Evolutionary conservation across 768 basidiomycete genomes (phyloP).

Genomic region (Phlegmacium glaucopus): DNA sequence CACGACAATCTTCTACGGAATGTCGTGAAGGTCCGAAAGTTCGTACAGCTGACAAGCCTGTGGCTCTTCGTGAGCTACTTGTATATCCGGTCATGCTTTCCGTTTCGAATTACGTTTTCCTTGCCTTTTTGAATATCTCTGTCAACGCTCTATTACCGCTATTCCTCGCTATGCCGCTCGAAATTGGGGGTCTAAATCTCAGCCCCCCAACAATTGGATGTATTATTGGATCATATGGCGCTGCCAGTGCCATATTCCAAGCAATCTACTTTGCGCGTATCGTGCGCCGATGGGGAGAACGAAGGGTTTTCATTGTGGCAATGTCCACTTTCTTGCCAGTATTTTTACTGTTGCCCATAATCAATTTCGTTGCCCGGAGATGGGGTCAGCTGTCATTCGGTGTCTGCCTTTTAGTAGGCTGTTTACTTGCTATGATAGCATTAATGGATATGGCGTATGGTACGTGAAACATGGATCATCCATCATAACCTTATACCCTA

Average conservation of each 20-base stretch:
- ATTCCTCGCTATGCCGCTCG: constrained; percentile 65
- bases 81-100: constrained; percentile 61
- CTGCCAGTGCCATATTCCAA: constrained; percentile 38
- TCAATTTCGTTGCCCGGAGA: constrained; percentile 36
- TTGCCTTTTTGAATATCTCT: constrained; percentile 62
- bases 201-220: constrained; percentile 61
- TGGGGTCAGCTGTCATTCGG: constrained; percentile 30
- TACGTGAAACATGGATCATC: constrained; percentile 25
- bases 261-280: constrained; percentile 37
- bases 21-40: constrained; percentile 12
- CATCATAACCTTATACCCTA: neutral
- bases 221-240: constrained; percentile 42
- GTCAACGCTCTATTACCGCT: constrained; percentile 57
- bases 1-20: constrained; percentile 12
- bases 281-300: constrained; percentile 40
- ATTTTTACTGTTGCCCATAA: constrained; percentile 43
- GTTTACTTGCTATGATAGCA: constrained; percentile 28
- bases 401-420: constrained; percentile 35
- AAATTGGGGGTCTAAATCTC: constrained; percentile 64
- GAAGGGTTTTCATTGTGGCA: constrained; percentile 35
- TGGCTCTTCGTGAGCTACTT: constrained; percentile 40
- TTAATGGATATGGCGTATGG: constrained; percentile 44
- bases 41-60: constrained; percentile 23
- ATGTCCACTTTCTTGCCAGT: constrained; percentile 36
- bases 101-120: constrained; percentile 62